Conservation (phyloP, 345 rosid species). For the Zanthoxylum bungeanum region DNA sequence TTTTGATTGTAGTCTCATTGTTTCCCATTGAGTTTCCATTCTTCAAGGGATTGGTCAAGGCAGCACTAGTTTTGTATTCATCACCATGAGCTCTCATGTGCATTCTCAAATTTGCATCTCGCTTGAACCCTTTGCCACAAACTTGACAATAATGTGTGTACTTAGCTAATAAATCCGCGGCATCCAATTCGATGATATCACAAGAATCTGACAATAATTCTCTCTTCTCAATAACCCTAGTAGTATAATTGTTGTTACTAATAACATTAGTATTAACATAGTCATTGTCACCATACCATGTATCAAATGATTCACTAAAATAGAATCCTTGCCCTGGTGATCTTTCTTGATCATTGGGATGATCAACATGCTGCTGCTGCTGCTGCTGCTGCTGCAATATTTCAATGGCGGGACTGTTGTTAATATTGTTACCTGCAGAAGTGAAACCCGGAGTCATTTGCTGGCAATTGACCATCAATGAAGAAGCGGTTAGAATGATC, state of each 20-base stretch:
- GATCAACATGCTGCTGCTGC: slow-evolving; percentile 9
- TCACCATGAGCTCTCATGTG: slow-evolving; percentile 98
- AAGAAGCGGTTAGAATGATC: slow-evolving; percentile 57
- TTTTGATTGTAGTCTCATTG: slow-evolving; percentile 16
- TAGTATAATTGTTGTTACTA: background rate
- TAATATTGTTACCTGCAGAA: slow-evolving; percentile 19
- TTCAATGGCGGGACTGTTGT: background rate
- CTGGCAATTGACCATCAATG: slow-evolving; percentile 64
- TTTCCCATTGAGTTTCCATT: background rate
- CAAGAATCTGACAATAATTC: background rate
- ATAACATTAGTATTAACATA: background rate
- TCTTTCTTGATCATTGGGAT: slow-evolving; percentile 17
- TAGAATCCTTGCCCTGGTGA: slow-evolving; percentile 21
- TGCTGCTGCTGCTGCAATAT: slow-evolving; percentile 8
- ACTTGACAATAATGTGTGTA: slow-evolving; percentile 83
- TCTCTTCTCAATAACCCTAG: slow-evolving; percentile 10
- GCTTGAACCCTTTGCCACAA: slow-evolving; percentile 86
- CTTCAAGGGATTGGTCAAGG: slow-evolving; percentile 63
- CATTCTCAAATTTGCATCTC: slow-evolving; percentile 93
- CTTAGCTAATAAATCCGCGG: slow-evolving; percentile 60
- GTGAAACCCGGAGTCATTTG: slow-evolving; percentile 30
- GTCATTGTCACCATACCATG: slow-evolving; percentile 31
- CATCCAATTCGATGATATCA: slow-evolving; percentile 66
- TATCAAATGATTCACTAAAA: slow-evolving; percentile 17
- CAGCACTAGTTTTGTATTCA: slow-evolving; percentile 67